Evolutionary conservation across 305 asterid genomes (phyloP).

Genomic region (Plantago coronopus): DNA sequence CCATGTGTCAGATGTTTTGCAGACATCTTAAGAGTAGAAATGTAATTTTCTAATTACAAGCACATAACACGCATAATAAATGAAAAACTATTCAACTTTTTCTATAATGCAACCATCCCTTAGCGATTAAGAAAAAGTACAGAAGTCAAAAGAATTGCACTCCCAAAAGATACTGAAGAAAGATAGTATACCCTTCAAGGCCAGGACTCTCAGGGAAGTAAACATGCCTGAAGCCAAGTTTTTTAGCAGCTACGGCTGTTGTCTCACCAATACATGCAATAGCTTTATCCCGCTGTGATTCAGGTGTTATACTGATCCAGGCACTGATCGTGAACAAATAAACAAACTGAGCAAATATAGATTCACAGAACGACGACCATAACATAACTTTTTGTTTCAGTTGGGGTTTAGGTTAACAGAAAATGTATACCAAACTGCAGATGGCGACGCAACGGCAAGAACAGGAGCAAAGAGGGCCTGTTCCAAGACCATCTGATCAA

Average conservation of each 20-base stretch:
- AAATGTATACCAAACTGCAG: constrained; percentile 57
- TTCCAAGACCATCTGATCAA: constrained; percentile 46
- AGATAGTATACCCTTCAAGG: constrained; percentile 63
- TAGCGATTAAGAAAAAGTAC: neutral
- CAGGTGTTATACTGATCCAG: constrained; percentile 70
- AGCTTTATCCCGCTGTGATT: constrained; percentile 55
- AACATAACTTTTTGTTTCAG: neutral
- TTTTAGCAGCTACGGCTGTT: constrained; percentile 79
- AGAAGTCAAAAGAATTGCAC: neutral
- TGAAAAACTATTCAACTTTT: neutral
- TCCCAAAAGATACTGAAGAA: neutral
- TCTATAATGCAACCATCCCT: neutral
- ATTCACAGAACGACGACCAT: neutral
- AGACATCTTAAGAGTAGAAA: too few species aligned
- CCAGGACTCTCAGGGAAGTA: constrained; percentile 82
- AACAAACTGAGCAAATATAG: constrained; percentile 1
- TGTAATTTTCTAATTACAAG: neutral
- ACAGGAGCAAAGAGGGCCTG: constrained; percentile 69
- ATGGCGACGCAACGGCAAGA: constrained; percentile 79
- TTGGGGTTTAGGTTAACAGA: neutral
- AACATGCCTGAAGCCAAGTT: constrained; percentile 59
- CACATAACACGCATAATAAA: neutral
- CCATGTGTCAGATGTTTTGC: too few species aligned
- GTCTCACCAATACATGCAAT: constrained; percentile 98
- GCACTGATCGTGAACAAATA: constrained; percentile 45